Conservation (phyloP, 2,329 filamentous ascomycete species). For the Graphilbum fragrans region DNA sequence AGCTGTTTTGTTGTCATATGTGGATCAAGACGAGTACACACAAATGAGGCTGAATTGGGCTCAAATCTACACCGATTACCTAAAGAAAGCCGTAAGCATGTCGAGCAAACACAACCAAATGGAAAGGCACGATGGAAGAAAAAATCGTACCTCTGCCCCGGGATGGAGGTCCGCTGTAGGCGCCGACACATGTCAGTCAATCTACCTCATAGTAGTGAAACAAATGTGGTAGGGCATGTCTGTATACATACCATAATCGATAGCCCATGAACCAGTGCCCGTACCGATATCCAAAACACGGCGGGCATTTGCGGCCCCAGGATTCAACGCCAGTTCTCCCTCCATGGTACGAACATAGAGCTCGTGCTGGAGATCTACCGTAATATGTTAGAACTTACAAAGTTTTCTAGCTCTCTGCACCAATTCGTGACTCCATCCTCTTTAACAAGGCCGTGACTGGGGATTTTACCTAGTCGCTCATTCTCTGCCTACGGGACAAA, state of each 20-base stretch:
- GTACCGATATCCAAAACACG: constrained; percentile 12
- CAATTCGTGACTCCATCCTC: no score
- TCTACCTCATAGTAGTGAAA: no score
- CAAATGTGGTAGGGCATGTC: background rate
- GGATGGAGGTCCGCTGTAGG: constrained; percentile 11
- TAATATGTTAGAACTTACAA: background rate
- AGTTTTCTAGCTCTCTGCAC: no score
- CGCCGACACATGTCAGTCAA: no score
- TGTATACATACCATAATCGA: constrained; percentile 10
- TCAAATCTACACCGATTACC: constrained; percentile 13
- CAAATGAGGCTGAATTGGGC: constrained; percentile 13
- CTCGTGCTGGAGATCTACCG: constrained; percentile 11
- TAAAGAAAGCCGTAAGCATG: background rate
- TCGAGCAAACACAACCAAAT: background rate
- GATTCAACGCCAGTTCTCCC: constrained; percentile 9
- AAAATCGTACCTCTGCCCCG: constrained; percentile 5
- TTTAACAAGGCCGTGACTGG: background rate
- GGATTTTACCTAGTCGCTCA: constrained; percentile 11
- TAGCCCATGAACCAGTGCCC: constrained; percentile 13
- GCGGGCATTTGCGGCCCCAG: constrained; percentile 9
- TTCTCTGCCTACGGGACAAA: constrained; percentile 4
- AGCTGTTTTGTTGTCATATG: background rate
- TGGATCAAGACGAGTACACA: constrained; percentile 1
- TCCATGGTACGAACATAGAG: constrained; percentile 10
- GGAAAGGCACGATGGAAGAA: background rate